phyloP scores from a whole-genome alignment of 345 rosid species.

The Citropsis articulata region DNA sequence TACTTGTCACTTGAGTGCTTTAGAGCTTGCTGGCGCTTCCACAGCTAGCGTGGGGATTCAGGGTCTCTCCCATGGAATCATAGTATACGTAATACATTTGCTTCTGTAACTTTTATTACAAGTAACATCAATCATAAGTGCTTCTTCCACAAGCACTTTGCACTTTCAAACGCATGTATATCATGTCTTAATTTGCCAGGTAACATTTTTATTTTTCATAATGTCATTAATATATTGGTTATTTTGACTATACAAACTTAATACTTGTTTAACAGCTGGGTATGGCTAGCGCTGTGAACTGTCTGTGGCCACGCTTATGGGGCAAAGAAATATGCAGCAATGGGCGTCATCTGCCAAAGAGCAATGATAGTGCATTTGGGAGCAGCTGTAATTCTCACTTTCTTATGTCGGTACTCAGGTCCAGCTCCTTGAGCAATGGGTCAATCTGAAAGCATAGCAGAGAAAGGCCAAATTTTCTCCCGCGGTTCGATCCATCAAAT shows the following conservation, averaged over 20 bases:
- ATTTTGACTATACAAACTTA: neutral
- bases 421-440: slow-evolving; percentile 55
- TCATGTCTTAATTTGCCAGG: too few relatives aligned
- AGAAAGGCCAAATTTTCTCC: slow-evolving; percentile 62
- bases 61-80: slow-evolving; percentile 90
- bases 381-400: slow-evolving; percentile 64
- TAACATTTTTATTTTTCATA: too few relatives aligned
- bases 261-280: slow-evolving; percentile 41
- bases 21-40: slow-evolving; percentile 86
- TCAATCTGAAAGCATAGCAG: slow-evolving; percentile 53
- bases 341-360: slow-evolving; percentile 85
- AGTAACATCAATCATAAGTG: neutral
- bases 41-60: slow-evolving; percentile 81
- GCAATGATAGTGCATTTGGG: slow-evolving; percentile 72
- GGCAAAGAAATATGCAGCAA: slow-evolving; percentile 57
- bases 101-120: too few relatives aligned
- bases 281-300: slow-evolving; percentile 92
- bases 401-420: slow-evolving; percentile 62
- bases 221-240: too few relatives aligned
- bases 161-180: too few relatives aligned
- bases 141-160: neutral
- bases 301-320: slow-evolving; percentile 95
- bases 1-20: slow-evolving; percentile 63
- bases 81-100: slow-evolving; percentile 33
- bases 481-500: slow-evolving; percentile 76